Evolutionary conservation across 139 green algal genomes (phyloP), one percentile per base, ranked within the genome.

Genomic region (Deuterostichococcus epilithicus): DNA sequence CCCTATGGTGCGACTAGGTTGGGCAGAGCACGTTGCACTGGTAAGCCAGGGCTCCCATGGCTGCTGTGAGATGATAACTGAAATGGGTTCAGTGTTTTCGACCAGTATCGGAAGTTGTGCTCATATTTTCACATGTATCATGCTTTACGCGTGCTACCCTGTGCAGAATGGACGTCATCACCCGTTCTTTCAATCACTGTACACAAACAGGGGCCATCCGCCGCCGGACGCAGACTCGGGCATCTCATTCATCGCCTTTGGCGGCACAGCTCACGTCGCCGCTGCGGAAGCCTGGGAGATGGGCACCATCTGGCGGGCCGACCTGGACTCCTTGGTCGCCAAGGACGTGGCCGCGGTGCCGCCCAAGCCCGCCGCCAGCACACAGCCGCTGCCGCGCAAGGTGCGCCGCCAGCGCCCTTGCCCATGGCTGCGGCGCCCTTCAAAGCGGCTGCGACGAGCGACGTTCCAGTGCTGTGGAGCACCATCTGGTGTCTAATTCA

Each of bases 221-320:
- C 88, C 85, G 2, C 36, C 69, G 6, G 80, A 68, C 39, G 68
- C 77, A 47, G 89, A 92, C 45, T 63, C 86, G 0, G 91, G 89
- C 68, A 83, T 93, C 20, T 85, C 91, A 32, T 85, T 94, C 63
- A 80, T 94, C 23, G 82, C 87, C 1, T 82, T 89, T 3, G 90
- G 88, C 32, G 88, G 90, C 8, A 70, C 69, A 30, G 84, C 90
- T 0, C 72, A 45, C 5, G 44, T 92, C 0, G 58, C 77, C 32
- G 76, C 79, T 6, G 70, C 76, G 0, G 76, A 75, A 0, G 88
- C 83, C 0, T 90, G 85, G 38, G 82, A 92, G 70, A 83, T 94
- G 81, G 52, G 52, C 13, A n/a, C 10, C 10, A 63, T 63, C 52
- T 63, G 52, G 52, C 52, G 52, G 18, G 18, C 26, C 3, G 52